Percentiles rank a stretch among this genome's conserved stretches.
These are phyloP conservation scores for Phytophthora megakarya DNA, from an alignment of 352 stramenopile species.

Conservation along the genomic window DNA sequence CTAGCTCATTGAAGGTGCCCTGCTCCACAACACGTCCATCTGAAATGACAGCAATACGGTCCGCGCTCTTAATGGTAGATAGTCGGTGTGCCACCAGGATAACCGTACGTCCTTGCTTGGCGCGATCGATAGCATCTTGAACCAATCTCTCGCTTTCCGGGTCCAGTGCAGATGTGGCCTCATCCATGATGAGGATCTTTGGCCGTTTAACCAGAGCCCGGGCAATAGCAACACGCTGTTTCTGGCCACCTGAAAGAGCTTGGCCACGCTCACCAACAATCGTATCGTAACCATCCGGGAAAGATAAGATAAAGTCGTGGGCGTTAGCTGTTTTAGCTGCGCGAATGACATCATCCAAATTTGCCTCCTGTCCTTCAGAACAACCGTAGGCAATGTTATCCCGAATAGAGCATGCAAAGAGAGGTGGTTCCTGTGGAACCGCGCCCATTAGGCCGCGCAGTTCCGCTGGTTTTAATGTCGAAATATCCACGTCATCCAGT, in stretches of 20 bases:
- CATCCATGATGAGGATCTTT: constrained; percentile 79
- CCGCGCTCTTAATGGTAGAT: constrained; percentile 91
- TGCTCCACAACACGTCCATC: constrained; percentile 88
- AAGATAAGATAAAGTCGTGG: constrained; percentile 79
- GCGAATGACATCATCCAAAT: constrained; percentile 58
- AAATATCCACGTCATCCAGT: constrained; percentile 67
- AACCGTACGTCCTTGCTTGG: constrained; percentile 91
- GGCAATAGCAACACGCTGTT: constrained; percentile 82
- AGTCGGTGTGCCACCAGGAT: constrained; percentile 97
- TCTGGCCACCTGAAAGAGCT: constrained; percentile 76
- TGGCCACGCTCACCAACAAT: constrained; percentile 76
- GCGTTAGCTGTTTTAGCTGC: constrained; percentile 76
- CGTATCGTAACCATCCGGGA: constrained; percentile 80
- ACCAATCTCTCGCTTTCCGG: constrained; percentile 78
- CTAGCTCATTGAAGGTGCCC: constrained; percentile 72
- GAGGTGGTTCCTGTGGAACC: constrained; percentile 71
- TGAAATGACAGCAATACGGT: constrained; percentile 92
- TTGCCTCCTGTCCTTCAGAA: constrained; percentile 46
- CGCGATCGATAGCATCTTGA: constrained; percentile 75
- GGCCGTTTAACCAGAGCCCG: constrained; percentile 75
- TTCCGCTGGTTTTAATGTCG: constrained; percentile 51
- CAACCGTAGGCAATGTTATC: constrained; percentile 83
- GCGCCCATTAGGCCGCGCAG: constrained; percentile 68
- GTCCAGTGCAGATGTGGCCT: constrained; percentile 79
- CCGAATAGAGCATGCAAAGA: constrained; percentile 77